phyloP scores from a whole-genome alignment of 2,329 filamentous ascomycete genomes.

The Colletotrichum tofieldiae region DNA sequence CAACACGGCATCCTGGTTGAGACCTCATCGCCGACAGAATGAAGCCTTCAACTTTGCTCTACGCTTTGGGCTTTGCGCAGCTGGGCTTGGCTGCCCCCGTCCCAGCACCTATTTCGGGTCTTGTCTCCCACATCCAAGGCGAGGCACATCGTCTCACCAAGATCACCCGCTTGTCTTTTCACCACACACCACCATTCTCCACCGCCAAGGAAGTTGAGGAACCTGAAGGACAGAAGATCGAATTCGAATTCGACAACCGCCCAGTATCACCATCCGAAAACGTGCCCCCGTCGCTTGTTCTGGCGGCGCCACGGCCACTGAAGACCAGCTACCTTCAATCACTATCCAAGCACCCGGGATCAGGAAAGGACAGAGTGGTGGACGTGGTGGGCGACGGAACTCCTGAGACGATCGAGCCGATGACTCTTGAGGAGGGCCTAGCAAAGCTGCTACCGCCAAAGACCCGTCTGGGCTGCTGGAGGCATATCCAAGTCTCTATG shows the following conservation, averaged over 20 bases:
- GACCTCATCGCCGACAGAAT: slow-evolving; percentile 13
- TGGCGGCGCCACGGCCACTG: slow-evolving; percentile 32
- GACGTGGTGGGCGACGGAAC: slow-evolving; percentile 39
- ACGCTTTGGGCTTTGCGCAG: slow-evolving; percentile 23
- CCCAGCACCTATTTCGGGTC: slow-evolving; percentile 32
- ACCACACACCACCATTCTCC: slow-evolving; percentile 3
- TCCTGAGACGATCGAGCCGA: slow-evolving; percentile 33
- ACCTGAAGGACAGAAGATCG: background rate
- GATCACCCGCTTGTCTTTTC: slow-evolving; percentile 18
- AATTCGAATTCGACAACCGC: slow-evolving; percentile 35
- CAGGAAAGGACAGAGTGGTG: slow-evolving; percentile 37
- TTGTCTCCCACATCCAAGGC: slow-evolving; percentile 20
- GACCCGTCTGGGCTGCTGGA: slow-evolving; percentile 26
- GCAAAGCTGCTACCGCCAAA: slow-evolving; percentile 26
- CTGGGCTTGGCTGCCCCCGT: slow-evolving; percentile 32
- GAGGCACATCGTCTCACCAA: slow-evolving; percentile 30
- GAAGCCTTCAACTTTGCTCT: slow-evolving; percentile 36
- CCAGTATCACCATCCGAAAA: slow-evolving; percentile 34
- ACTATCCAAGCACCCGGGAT: slow-evolving; percentile 13
- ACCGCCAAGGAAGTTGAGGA: slow-evolving; percentile 2
- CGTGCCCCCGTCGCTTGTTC: slow-evolving; percentile 33
- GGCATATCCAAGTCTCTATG: slow-evolving; percentile 19
- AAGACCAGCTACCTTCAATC: slow-evolving; percentile 42
- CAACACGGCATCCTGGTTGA: background rate
- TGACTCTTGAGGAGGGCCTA: slow-evolving; percentile 28